These are phyloP conservation scores for Theileria annulata DNA, from an alignment of 169 alveolate species.

Conservation along the genomic window DNA sequence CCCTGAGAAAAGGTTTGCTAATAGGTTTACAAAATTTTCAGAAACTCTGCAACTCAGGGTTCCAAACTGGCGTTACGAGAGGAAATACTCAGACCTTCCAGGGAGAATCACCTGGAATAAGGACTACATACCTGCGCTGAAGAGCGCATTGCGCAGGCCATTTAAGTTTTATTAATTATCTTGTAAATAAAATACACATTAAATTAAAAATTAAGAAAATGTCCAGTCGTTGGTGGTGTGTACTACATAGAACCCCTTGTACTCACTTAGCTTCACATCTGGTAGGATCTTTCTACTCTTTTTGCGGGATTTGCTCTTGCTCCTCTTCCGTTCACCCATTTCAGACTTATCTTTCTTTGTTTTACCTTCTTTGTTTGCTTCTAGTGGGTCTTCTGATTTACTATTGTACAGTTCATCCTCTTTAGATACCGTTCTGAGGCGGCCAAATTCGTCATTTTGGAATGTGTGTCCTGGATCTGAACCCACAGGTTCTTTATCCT, in stretches of 20 bases:
- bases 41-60: conserved; percentile 74
- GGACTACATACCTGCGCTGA: conserved; percentile 75
- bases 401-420: background rate
- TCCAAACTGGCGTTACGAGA: conserved; percentile 75
- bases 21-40: background rate
- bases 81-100: conserved; percentile 78
- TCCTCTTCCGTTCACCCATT: conserved; percentile 6
- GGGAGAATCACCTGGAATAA: conserved; percentile 80
- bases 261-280: conserved; percentile 21
- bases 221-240: conserved; percentile 53
- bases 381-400: background rate
- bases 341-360: background rate
- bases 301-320: conserved; percentile 14
- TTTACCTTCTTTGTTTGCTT: background rate
- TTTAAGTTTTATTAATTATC: conserved; percentile 55
- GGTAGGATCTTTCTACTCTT: conserved; percentile 17
- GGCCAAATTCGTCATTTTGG: background rate
- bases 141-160: conserved; percentile 59
- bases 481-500: too few relatives aligned
- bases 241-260: conserved; percentile 51
- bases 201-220: conserved; percentile 3
- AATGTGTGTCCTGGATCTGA: background rate
- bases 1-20: conserved; percentile 69
- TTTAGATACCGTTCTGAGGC: background rate
- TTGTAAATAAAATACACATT: background rate